Evolutionary conservation across 2,329 filamentous ascomycete genomes (phyloP), one percentile per base, ranked within the genome.

Genomic region (Neofusicoccum umdonicola): DNA sequence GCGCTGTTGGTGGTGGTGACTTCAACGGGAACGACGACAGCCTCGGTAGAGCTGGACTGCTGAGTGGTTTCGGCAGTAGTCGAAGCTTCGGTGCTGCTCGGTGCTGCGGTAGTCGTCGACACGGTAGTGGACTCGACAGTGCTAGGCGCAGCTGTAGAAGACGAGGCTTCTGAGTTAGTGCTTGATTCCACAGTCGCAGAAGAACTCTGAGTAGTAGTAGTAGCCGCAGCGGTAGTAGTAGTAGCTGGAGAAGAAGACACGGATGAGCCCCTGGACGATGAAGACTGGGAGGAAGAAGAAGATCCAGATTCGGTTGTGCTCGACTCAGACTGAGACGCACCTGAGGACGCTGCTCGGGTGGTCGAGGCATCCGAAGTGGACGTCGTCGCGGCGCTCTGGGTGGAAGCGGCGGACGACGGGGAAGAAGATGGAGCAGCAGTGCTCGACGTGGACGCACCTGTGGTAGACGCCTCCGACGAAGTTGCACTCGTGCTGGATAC

Each of bases 21-120:
- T 19, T 73, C 70, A 27, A 79, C 70, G 9, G 78, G 76, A 8
- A 82, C 71, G 37, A 82, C 67, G 22, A 82, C 71, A 51, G 74
- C 71, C 27, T 57, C 39, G n/a, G 45, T 48, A 3, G 60, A 31
- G 37, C 31, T 61, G 17, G 62, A 60, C 35, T 22, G 37, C 44
- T 19, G 31, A 15, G 62, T 65, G 12, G 45, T 57, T 3, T 19
- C 4, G 1, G 61, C 44, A 17, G 66, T 48, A 17, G 56, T 61
- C 17, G 41, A 31, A 19, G 61, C 61, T 27, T 52, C 39, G 11
- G 58, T 64, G 31, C 60, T 58, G 27, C n/a, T 45, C 17, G 45
- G 39, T 4, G 35, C 61, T n/a, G 54, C 34, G 19, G 65, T 51
- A 6, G 62, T 64, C 8, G 51, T 57, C n/a, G 51, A 48, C 4